Base-by-base conservation (phyloP, 2,329 filamentous ascomycete genomes). In the Fusarium nisikadoi region DNA sequence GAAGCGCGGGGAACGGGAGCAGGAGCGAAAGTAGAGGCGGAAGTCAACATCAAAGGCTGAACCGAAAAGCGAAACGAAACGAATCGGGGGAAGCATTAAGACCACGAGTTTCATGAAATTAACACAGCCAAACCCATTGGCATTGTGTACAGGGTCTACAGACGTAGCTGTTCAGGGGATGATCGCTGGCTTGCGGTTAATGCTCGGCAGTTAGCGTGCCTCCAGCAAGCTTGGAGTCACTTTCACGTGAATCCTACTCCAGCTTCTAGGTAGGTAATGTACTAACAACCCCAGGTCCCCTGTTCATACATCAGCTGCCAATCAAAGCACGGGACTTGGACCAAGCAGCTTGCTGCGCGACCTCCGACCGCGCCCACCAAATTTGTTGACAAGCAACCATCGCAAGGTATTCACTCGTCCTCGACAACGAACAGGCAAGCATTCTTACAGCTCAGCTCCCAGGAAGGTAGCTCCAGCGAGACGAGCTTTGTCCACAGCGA, bases 321-420 rank as follows among this genome's bases (percentile, higher is more conserved):
- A 77, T 77, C 76, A 77, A 77, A 56, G 73, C 75, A 70, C 70
- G 62, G 66, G 73, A 70, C 71, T 54, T 68, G 65, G 71, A 68
- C 55, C 68, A 68, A 73, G 60, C 64, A 69, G 71, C 68, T 70
- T 25, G 41, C 49, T 36, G 60, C 66, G 67, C 47, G 47, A 72
- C 52, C 62, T 73, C 72, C 39, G 56, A 72, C 52, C 62, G 74
- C 72, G 74, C 76, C 65, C 71, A 72, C 65, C 68, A 77, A 75
- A 77, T 77, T 77, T 77, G 76, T 77, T 77, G 76, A 77, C 76
- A 77, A 73, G 68, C 73, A 75, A 75, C 76, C 67, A 68, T 59
- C 46, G 36, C 57, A 60, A 49, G n/a, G 29, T 49, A 36, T 57
- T 20, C 20, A 29, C 54, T 65, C 53, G 62, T 57, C 50, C 74